A percentile compares a stretch with the other conserved stretches of the same genome.
These are phyloP conservation scores for Diaporthe longicolla DNA, from an alignment of 2,329 filamentous ascomycete species.

Conservation along the genomic window DNA sequence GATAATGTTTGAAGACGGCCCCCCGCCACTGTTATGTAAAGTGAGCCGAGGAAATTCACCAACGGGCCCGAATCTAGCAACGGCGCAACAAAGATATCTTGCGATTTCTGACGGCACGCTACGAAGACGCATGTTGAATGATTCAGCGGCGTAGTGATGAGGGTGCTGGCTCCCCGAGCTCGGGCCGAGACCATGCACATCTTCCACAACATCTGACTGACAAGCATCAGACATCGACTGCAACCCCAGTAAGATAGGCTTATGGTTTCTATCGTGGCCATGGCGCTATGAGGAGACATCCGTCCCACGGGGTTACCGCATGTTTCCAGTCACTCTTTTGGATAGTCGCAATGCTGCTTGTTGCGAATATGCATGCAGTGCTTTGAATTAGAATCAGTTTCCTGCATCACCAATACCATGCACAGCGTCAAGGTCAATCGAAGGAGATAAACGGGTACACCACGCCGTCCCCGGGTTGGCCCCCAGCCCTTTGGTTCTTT, in stretches of 20 bases:
- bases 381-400: constrained; percentile 1
- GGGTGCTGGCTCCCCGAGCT: neutral
- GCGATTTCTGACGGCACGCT: constrained; percentile 1
- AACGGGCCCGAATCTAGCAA: neutral
- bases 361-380: neutral
- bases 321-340: neutral
- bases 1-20: constrained; percentile 1
- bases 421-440: neutral
- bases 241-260: neutral
- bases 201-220: neutral
- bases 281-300: constrained; percentile 1
- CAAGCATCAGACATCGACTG: constrained; percentile 2
- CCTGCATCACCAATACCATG: neutral
- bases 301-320: too few species aligned
- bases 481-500: neutral
- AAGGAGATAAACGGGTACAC: neutral
- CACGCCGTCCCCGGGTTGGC: neutral
- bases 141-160: neutral
- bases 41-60: neutral
- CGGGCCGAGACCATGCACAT: neutral
- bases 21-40: neutral
- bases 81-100: constrained; percentile 4
- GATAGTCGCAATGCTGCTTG: neutral
- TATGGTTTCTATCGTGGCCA: neutral
- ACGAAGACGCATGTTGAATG: neutral